These are phyloP conservation scores for Fusarium xyrophilum DNA, from an alignment of 2,329 filamentous ascomycete species.

Conservation along the genomic window DNA sequence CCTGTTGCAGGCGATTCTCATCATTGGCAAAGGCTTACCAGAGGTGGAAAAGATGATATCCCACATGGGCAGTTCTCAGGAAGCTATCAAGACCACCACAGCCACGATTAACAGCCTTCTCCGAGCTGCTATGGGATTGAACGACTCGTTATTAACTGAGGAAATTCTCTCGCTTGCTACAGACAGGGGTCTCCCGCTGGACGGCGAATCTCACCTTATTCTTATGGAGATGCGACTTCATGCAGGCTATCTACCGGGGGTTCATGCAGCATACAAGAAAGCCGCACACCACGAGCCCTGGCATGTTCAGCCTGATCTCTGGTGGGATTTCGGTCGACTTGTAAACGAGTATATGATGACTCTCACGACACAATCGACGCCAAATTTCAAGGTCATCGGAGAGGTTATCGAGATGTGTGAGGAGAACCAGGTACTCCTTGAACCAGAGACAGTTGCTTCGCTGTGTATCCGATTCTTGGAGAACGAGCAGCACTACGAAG, in stretches of 20 bases:
- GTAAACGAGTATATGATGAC: conserved; percentile 76
- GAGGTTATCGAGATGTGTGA: conserved; percentile 77
- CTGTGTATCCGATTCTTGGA: conserved; percentile 78
- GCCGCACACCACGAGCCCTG: conserved; percentile 45
- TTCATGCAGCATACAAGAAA: conserved; percentile 68
- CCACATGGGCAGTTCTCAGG: conserved; percentile 71
- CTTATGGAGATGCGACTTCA: conserved; percentile 79
- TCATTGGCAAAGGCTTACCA: conserved; percentile 69
- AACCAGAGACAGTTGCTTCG: conserved; percentile 75
- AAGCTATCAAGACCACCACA: conserved; percentile 65
- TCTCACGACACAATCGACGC: conserved; percentile 65
- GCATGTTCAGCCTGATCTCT: conserved; percentile 53
- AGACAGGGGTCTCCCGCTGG: conserved; percentile 69
- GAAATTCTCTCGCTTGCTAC: conserved; percentile 72
- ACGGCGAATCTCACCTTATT: conserved; percentile 74
- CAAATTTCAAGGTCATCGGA: conserved; percentile 74
- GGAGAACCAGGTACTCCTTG: conserved; percentile 71
- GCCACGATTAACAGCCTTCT: conserved; percentile 80
- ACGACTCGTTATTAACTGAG: conserved; percentile 75
- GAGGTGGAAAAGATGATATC: conserved; percentile 62
- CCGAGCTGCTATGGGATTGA: conserved; percentile 71
- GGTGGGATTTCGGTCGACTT: conserved; percentile 62
- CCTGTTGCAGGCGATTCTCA: conserved; percentile 75
- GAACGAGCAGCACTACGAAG: conserved; percentile 78
- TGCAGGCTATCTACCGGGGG: conserved; percentile 74